Evolutionary conservation across 768 basidiomycete species (phyloP).

Genomic region (Russula sp.): DNA sequence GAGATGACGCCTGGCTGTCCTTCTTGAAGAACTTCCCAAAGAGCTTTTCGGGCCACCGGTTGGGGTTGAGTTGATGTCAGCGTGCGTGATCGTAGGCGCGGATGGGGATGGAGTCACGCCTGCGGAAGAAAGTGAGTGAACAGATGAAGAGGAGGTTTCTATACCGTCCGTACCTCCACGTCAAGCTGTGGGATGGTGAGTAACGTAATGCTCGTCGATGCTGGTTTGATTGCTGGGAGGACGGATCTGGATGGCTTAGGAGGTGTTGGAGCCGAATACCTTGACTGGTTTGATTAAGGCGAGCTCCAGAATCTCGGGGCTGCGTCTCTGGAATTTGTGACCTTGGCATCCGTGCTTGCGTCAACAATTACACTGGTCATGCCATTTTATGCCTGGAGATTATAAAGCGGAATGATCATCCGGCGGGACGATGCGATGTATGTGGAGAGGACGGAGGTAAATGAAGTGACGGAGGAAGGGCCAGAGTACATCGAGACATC

Average conservation of each 20-base stretch:
- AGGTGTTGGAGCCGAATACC: slow-evolving; percentile 41
- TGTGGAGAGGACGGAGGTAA: slow-evolving; percentile 29
- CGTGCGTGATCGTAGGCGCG: slow-evolving; percentile 22
- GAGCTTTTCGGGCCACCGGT: too few species aligned
- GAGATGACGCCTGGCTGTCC: slow-evolving; percentile 24
- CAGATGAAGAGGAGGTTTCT: slow-evolving; percentile 17
- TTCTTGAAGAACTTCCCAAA: slow-evolving; percentile 65
- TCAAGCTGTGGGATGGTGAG: background rate
- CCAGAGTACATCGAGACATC: slow-evolving; percentile 38
- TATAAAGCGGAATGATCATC: too few species aligned
- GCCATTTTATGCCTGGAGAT: too few species aligned
- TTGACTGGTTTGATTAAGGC: slow-evolving; percentile 78
- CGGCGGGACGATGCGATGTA: slow-evolving; percentile 44
- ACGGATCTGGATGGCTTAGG: slow-evolving; percentile 16
- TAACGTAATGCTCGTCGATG: slow-evolving; percentile 21
- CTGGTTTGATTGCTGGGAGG: slow-evolving; percentile 27
- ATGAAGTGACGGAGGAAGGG: slow-evolving; percentile 42
- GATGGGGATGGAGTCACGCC: slow-evolving; percentile 15
- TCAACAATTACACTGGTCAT: slow-evolving; percentile 77
- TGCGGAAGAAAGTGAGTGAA: slow-evolving; percentile 17
- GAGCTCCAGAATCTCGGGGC: slow-evolving; percentile 70
- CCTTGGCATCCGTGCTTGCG: slow-evolving; percentile 61
- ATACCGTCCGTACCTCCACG: slow-evolving; percentile 2
- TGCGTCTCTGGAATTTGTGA: slow-evolving; percentile 68
- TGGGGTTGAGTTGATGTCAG: slow-evolving; percentile 24